Conservation (phyloP, 202 grass and related monocot species). For the Hordeum pubiflorum region DNA sequence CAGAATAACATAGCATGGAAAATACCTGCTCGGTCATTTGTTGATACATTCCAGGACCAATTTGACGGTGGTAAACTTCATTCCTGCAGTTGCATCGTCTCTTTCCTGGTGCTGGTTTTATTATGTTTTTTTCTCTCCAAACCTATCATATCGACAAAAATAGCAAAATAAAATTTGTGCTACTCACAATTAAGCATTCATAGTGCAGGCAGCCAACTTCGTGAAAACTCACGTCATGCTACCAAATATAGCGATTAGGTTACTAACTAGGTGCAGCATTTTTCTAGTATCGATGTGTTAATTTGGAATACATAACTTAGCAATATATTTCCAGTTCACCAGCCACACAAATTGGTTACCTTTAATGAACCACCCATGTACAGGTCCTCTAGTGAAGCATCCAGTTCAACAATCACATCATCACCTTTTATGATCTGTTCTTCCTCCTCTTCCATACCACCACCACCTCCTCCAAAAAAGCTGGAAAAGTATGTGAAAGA, state of each 20-base stretch:
- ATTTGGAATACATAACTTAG: background rate
- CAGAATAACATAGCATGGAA: conserved; percentile 1
- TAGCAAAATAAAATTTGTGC: background rate
- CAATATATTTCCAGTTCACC: background rate
- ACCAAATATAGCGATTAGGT: background rate
- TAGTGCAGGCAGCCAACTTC: background rate
- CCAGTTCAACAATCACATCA: conserved; percentile 93
- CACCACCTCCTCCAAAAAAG: conserved; percentile 78
- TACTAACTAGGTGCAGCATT: background rate
- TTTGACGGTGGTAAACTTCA: conserved; percentile 93
- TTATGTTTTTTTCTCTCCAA: conserved; percentile 93
- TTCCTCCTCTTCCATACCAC: conserved; percentile 79
- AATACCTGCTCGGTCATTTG: conserved; percentile 91
- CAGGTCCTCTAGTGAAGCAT: conserved; percentile 86
- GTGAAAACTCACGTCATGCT: background rate
- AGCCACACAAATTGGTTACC: conserved; percentile 40
- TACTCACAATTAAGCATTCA: background rate
- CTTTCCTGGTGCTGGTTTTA: conserved; percentile 87
- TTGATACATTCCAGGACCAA: conserved; percentile 97
- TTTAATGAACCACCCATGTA: conserved; percentile 97
- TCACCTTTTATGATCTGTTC: conserved; percentile 85
- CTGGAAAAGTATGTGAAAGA: conserved; percentile 40
- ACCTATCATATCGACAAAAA: conserved; percentile 37
- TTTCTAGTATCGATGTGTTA: background rate
- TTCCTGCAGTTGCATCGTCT: conserved; percentile 87